A percentile compares a stretch with the other conserved stretches of the same genome.
Evolutionary conservation across 2,329 filamentous ascomycete species (phyloP).

Genomic region (Lasiodiplodia sp.): DNA sequence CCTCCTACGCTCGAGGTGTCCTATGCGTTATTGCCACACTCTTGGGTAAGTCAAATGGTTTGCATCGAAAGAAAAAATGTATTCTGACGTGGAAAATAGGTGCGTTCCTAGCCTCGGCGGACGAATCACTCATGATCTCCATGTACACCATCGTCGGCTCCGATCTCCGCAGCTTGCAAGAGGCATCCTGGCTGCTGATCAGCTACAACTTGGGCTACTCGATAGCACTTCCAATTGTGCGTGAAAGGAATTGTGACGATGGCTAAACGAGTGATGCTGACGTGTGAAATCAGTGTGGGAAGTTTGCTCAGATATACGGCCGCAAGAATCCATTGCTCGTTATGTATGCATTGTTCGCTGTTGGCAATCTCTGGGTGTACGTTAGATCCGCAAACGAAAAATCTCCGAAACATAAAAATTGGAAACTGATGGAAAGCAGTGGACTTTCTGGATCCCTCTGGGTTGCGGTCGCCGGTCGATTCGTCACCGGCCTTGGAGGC

Average conservation of each 20-base stretch:
- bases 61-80: background rate
- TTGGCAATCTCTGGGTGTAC: constrained; percentile 5
- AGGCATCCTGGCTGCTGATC: constrained; percentile 2
- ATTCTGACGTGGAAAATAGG: background rate
- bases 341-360: background rate
- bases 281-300: background rate
- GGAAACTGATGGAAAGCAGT: background rate
- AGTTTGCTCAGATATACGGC: background rate
- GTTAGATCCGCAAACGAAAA: background rate
- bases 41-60: background rate
- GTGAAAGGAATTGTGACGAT: background rate
- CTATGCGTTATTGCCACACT: constrained; percentile 6
- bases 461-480: background rate
- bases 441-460: background rate
- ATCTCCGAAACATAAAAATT: no score
- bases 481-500: background rate
- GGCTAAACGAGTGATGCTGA: background rate
- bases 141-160: constrained; percentile 3
- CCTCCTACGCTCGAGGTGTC: background rate
- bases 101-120: background rate
- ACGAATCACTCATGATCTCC: background rate
- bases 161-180: background rate
- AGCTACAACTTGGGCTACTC: constrained; percentile 5
- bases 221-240: background rate
- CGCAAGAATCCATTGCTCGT: background rate